Evolutionary conservation across 2,329 filamentous ascomycete species (phyloP), one percentile per base, ranked within the genome.

Genomic region (Grosmannia huntii): DNA sequence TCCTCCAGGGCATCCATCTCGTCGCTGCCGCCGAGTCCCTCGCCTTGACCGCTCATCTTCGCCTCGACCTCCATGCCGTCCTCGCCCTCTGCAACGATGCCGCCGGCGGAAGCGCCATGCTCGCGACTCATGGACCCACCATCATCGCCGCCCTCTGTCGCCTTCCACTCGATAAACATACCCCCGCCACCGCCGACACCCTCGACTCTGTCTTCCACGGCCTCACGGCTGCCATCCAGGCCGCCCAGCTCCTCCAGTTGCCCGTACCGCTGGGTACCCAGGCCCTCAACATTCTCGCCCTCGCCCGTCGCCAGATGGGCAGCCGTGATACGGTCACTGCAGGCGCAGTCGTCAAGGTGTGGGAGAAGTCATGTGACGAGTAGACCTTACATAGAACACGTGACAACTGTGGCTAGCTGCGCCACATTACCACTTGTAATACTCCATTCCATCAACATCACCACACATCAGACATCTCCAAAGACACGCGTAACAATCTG

Each of bases 71-170:
- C 21, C 72, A 75, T 44, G 73, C 75, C 64, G 71, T 76, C 2
- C 70, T 72, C 53, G 72, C 73, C 41, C 68, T 77, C 54, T 77
- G 74, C 62, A 65, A 73, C 62, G 73, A 75, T 59, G 75, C 75
- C 1, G 75, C 75, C 0, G 75, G 75, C 11, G 72, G 72, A 6
- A 75, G 71, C 59, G 66, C 62, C 33, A 68, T 75, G 61, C 64
- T 76, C 53, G 68, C 70, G 46, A 60, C 62, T 7, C 62, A 70
- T 28, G 74, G 73, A 0, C 70, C 69, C 1, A 66, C 68, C 38
- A 71, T 76, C 23, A 70, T 77, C 51, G 65, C 67, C 41, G 66
- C 70, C 3, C 65, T 72, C 48, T 66, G 66, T 4, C 66, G 64
- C 11, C 66, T 66, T 21, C 59, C 61, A 9, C 63, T 62, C 1